A percentile compares a stretch with the other conserved stretches of the same genome.
These are phyloP conservation scores for Collybia mongolica DNA, from an alignment of 768 basidiomycete genomes.

Conservation along the genomic window DNA sequence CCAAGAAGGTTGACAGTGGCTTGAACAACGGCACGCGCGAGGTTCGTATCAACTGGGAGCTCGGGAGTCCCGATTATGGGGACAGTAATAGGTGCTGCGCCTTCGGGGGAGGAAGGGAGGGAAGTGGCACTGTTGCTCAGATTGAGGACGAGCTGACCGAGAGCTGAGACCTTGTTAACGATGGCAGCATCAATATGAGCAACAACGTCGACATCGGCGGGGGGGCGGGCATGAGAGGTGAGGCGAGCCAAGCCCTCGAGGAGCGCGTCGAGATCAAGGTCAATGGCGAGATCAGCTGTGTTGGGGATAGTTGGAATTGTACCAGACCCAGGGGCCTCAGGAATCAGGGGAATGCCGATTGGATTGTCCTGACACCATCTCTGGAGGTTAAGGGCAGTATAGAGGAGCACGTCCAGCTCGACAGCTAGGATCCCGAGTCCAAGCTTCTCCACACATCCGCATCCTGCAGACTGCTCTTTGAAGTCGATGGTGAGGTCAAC, in stretches of 20 bases:
- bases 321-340: neutral
- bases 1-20: conserved; percentile 8
- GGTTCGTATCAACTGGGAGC: neutral
- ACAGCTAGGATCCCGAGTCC: neutral
- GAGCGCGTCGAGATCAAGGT: neutral
- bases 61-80: neutral
- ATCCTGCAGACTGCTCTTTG: neutral
- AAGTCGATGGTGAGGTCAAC: neutral
- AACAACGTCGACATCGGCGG: neutral
- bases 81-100: neutral
- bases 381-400: neutral
- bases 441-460: neutral
- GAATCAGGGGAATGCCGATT: neutral
- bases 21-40: conserved; percentile 4
- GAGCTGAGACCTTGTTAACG: neutral
- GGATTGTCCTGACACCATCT: neutral
- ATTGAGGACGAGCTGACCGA: neutral
- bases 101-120: conserved; percentile 1
- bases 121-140: neutral
- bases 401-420: neutral
- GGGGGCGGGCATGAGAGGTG: neutral
- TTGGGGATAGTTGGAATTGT: neutral
- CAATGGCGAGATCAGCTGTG: neutral
- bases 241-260: neutral
- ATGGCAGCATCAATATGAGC: neutral